Evolutionary conservation across 2,329 filamentous ascomycete genomes (phyloP).

Genomic region (Shiraia sp.): DNA sequence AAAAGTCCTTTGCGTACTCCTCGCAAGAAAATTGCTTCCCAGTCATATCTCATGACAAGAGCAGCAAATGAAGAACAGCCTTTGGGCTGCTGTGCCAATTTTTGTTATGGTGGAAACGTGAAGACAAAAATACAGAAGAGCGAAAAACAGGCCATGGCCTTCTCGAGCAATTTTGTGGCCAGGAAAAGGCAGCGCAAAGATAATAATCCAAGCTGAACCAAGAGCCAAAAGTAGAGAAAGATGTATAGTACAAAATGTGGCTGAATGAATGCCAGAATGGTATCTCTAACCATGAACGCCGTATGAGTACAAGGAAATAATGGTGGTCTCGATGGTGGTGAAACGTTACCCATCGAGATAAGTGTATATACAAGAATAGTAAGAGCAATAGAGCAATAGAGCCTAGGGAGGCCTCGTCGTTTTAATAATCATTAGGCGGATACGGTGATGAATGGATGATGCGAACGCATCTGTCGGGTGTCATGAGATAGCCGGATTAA

Average conservation of each 20-base stretch:
- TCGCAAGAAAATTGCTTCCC: no score
- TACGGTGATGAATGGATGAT: slow-evolving; percentile 1
- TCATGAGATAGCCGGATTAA: slow-evolving; percentile 25
- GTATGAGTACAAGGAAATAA: slow-evolving; percentile 13
- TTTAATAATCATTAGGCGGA: slow-evolving; percentile 13
- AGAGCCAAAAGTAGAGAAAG: slow-evolving; percentile 6
- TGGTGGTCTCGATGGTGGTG: slow-evolving; percentile 18
- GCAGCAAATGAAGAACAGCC: slow-evolving; percentile 14
- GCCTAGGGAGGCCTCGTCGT: slow-evolving; percentile 4
- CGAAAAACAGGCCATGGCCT: slow-evolving; percentile 2
- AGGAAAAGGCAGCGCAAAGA: slow-evolving; percentile 2
- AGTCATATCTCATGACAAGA: not conserved
- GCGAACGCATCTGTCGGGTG: slow-evolving; percentile 3
- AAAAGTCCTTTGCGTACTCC: slow-evolving; percentile 3
- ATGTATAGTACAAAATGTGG: slow-evolving; percentile 38
- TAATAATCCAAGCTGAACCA: slow-evolving; percentile 7
- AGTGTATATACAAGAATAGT: slow-evolving; percentile 39
- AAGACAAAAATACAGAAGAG: slow-evolving; percentile 1
- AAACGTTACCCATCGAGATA: slow-evolving; percentile 24
- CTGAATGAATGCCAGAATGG: slow-evolving; percentile 39
- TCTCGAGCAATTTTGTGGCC: slow-evolving; percentile 21
- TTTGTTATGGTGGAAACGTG: slow-evolving; percentile 4
- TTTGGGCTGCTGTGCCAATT: slow-evolving; percentile 26
- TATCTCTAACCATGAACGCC: slow-evolving; percentile 32
- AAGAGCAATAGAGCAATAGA: slow-evolving; percentile 9